A percentile compares a stretch with the other conserved stretches of the same genome.
Conservation (phyloP, 2,329 filamentous ascomycete genomes). For the Aureobasidium sp. region DNA sequence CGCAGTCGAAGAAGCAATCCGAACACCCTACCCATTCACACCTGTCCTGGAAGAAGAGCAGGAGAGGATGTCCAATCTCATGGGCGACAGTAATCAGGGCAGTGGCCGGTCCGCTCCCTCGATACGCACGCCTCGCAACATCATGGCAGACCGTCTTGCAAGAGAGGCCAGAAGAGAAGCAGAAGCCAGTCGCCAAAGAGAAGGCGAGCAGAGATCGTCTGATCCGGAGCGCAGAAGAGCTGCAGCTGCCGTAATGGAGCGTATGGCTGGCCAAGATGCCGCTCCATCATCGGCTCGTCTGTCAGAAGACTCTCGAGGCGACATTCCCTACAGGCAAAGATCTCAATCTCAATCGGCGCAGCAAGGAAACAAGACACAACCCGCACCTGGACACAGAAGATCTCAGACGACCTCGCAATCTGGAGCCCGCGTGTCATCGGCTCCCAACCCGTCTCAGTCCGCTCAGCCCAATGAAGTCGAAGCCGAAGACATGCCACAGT, state of each 20-base stretch:
- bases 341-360: neutral
- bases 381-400: neutral
- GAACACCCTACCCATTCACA: conserved; percentile 75
- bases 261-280: neutral
- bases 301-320: neutral
- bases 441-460: neutral
- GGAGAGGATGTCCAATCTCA: conserved; percentile 84
- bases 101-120: conserved; percentile 42
- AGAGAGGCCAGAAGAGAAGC: conserved; percentile 66
- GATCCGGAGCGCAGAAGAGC: conserved; percentile 33
- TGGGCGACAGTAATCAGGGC: conserved; percentile 50
- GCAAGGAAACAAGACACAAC: neutral
- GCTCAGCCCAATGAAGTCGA: neutral
- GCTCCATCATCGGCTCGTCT: neutral
- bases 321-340: neutral
- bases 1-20: conserved; percentile 82
- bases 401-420: conserved; percentile 1
- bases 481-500: conserved; percentile 13
- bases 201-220: conserved; percentile 30
- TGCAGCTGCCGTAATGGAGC: neutral
- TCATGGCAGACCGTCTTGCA: conserved; percentile 80
- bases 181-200: conserved; percentile 32
- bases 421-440: conserved; percentile 15
- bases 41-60: conserved; percentile 79
- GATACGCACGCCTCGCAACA: conserved; percentile 78